A percentile compares a stretch with the other conserved stretches of the same genome.
Evolutionary conservation across 2,329 filamentous ascomycete species (phyloP).

Genomic region (Escovopsis weberi): DNA sequence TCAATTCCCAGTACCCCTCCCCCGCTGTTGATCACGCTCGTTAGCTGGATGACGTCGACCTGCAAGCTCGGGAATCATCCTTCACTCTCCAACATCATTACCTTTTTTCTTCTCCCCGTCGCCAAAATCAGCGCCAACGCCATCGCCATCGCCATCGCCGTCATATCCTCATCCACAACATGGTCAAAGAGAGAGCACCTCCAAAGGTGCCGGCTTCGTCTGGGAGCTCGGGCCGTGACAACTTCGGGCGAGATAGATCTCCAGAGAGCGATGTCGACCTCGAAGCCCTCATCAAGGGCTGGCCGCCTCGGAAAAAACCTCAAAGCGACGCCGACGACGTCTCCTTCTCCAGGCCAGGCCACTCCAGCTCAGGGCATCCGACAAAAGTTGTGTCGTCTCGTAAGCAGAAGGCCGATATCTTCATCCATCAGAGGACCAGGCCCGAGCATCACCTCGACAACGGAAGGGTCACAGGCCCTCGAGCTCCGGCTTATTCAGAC

Average conservation of each 20-base stretch:
- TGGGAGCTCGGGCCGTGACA: slow-evolving; percentile 17
- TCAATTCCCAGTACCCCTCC: not conserved
- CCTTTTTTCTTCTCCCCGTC: not conserved
- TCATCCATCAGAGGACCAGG: slow-evolving; percentile 38
- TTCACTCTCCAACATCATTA: not conserved
- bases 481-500: slow-evolving; percentile 31
- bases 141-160: not conserved
- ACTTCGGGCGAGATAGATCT: slow-evolving; percentile 12
- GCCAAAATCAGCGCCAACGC: not conserved
- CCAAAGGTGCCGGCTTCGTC: slow-evolving; percentile 30
- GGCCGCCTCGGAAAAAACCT: slow-evolving; percentile 13
- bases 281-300: slow-evolving; percentile 17
- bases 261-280: slow-evolving; percentile 21
- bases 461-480: slow-evolving; percentile 29
- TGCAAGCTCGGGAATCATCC: too few species aligned
- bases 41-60: too few species aligned
- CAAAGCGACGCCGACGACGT: slow-evolving; percentile 8
- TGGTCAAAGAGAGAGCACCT: slow-evolving; percentile 34
- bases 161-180: slow-evolving; percentile 13
- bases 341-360: slow-evolving; percentile 9
- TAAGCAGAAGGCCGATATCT: slow-evolving; percentile 41
- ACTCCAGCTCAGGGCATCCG: slow-evolving; percentile 23
- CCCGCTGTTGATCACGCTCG: not conserved
- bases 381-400: slow-evolving; percentile 32
- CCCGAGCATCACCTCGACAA: slow-evolving; percentile 43